Conservation (phyloP, 441 rosid genomes). For the Isatis lusitanica region DNA sequence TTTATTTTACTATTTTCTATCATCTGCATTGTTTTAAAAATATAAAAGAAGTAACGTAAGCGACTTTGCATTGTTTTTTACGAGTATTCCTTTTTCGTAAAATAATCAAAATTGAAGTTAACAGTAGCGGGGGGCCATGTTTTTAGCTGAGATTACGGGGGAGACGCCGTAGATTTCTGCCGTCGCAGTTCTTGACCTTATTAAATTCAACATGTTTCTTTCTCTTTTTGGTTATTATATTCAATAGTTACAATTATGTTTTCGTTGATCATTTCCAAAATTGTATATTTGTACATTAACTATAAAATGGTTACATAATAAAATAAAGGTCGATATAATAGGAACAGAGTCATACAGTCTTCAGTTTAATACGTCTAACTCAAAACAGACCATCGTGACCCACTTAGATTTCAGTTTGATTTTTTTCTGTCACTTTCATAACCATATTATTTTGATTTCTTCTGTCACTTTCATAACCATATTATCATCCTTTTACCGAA, state of each 20-base stretch:
- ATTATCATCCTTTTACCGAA: not conserved
- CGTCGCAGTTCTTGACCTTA: conserved; percentile 10
- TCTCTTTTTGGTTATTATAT: not conserved
- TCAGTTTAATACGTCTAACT: conserved; percentile 22
- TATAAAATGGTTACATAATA: not conserved
- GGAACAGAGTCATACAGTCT: conserved; percentile 13
- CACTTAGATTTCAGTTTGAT: conserved; percentile 35
- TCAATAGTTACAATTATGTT: not conserved
- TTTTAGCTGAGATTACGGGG: conserved; percentile 19
- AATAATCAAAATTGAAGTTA: conserved; percentile 3
- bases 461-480: conserved; percentile 2
- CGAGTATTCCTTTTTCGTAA: not conserved
- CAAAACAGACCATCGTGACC: conserved; percentile 32
- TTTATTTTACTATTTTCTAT: not conserved
- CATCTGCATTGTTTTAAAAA: not conserved
- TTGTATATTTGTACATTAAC: not conserved
- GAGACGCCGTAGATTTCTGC: conserved; percentile 18
- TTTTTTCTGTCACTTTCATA: conserved; percentile 11
- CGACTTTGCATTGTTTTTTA: not conserved
- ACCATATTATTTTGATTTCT: conserved; percentile 13
- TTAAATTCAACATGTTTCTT: not conserved
- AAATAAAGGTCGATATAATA: not conserved
- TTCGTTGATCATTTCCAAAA: not conserved
- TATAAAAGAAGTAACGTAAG: not conserved
- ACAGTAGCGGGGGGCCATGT: not conserved